These are phyloP conservation scores for Puccinia coronata DNA, from an alignment of 1,284 basidiomycete genomes.

Conservation along the genomic window DNA sequence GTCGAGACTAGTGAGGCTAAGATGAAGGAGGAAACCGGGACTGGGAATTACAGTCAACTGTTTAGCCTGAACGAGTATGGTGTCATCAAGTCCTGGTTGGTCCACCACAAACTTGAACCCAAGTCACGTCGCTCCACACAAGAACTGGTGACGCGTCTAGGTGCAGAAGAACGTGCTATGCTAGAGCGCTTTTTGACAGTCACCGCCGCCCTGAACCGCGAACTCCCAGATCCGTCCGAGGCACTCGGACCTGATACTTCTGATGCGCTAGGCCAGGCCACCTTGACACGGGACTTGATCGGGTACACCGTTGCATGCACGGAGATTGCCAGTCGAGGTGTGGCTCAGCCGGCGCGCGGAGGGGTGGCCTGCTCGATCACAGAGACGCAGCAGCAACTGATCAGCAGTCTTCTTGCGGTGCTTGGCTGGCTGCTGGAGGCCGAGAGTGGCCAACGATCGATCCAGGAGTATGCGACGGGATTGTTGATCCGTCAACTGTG, in stretches of 20 bases:
- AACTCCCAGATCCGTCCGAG: conserved; percentile 34
- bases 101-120: conserved; percentile 33
- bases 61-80: conserved; percentile 56
- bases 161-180: conserved; percentile 54
- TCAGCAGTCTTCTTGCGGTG: conserved; percentile 72
- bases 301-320: conserved; percentile 81
- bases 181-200: conserved; percentile 52
- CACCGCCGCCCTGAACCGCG: conserved; percentile 58
- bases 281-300: conserved; percentile 85
- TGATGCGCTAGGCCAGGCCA: conserved; percentile 62
- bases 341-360: conserved; percentile 60
- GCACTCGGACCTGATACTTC: conserved; percentile 20
- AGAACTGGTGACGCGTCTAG: conserved; percentile 53
- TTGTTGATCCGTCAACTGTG: conserved; percentile 69
- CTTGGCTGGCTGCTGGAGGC: conserved; percentile 66
- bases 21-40: conserved; percentile 39
- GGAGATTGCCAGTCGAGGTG: conserved; percentile 77
- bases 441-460: conserved; percentile 43
- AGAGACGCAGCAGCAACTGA: conserved; percentile 73
- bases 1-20: conserved; percentile 57
- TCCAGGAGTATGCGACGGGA: conserved; percentile 63
- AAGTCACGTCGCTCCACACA: conserved; percentile 55
- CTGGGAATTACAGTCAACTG: conserved; percentile 57
- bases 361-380: conserved; percentile 73
- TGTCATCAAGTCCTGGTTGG: conserved; percentile 46